A percentile compares a stretch with the other conserved stretches of the same genome.
Conservation (phyloP, 108 stramenopile species). For the Nannochloropsis granulata region DNA sequence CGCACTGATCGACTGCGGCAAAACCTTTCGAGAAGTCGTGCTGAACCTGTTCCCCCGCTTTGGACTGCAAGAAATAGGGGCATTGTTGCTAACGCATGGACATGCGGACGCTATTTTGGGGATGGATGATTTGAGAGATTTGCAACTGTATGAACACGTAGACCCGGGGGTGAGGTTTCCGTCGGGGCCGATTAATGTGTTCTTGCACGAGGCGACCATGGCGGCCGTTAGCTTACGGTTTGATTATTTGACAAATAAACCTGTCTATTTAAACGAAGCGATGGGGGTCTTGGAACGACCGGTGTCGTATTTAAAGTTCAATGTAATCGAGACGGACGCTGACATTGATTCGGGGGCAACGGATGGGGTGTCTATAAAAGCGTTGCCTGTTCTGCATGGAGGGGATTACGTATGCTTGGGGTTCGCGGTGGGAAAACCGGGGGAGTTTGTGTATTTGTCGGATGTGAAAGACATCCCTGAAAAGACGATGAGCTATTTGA, state of each 20-base stretch:
- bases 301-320: background rate
- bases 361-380: background rate
- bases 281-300: background rate
- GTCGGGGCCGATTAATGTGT: background rate
- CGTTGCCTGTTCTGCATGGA: background rate
- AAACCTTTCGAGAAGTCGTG: background rate
- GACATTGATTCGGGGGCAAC: background rate
- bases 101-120: background rate
- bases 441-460: background rate
- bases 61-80: background rate
- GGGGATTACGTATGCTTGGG: background rate
- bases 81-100: background rate
- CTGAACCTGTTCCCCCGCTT: background rate
- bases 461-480: background rate
- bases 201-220: background rate
- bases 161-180: background rate
- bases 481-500: background rate
- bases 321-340: background rate
- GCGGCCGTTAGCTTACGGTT: background rate
- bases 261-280: background rate
- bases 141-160: background rate
- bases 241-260: background rate
- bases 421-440: background rate
- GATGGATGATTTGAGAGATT: background rate
- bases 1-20: background rate